Evolutionary conservation across 73 alveolate genomes (phyloP).

Genomic region (Uronychia setigera): DNA sequence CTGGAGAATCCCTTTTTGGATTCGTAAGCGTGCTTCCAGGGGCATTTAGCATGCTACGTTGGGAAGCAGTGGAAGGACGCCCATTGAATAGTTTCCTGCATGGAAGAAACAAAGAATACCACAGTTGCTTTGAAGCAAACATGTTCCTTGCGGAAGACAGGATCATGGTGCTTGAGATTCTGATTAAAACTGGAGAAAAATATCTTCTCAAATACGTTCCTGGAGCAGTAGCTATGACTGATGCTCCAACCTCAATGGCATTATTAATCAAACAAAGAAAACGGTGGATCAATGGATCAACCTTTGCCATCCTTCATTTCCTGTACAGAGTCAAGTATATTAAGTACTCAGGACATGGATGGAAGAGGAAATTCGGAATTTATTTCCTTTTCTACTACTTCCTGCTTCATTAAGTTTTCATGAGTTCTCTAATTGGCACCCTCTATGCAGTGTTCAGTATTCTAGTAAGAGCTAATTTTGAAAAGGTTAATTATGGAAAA

Average conservation of each 20-base stretch:
- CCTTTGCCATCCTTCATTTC: too few relatives aligned
- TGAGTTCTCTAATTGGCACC: constrained; percentile 31
- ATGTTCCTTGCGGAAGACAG: constrained; percentile 82
- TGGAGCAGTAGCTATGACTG: constrained; percentile 65
- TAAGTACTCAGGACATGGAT: too few relatives aligned
- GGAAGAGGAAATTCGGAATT: too few relatives aligned
- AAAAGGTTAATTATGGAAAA: too few relatives aligned
- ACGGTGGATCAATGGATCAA: constrained; percentile 76
- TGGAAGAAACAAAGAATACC: background rate
- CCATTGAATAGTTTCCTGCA: background rate
- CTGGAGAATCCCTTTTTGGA: background rate
- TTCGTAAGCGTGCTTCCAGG: constrained; percentile 6
- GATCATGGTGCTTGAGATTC: constrained; percentile 60
- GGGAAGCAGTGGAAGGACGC: background rate
- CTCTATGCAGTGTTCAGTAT: constrained; percentile 40
- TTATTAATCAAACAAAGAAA: constrained; percentile 65
- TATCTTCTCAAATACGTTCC: constrained; percentile 51
- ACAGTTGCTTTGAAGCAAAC: constrained; percentile 43
- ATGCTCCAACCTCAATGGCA: constrained; percentile 52
- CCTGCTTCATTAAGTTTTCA: too few relatives aligned
- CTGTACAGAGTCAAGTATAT: too few relatives aligned
- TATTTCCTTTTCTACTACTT: too few relatives aligned
- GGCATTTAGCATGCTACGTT: background rate
- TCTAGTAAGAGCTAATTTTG: too few relatives aligned
- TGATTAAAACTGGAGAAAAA: constrained; percentile 9